Evolutionary conservation across 129 eudicot genomes (phyloP).

Genomic region (Pulicaria dysenterica): DNA sequence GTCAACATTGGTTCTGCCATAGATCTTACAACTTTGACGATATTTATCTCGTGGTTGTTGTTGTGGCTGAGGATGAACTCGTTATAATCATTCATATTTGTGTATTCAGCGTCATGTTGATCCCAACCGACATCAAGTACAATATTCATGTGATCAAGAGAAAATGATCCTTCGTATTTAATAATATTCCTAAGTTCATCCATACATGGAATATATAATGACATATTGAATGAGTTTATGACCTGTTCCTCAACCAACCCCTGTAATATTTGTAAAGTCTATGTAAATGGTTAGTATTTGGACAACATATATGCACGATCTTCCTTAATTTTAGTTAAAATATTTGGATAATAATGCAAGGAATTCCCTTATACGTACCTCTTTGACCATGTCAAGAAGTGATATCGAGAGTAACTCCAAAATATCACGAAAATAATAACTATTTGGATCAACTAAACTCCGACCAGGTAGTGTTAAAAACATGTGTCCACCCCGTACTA

Average conservation of each 20-base stretch:
- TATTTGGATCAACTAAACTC: conserved; percentile 4
- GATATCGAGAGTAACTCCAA: neutral
- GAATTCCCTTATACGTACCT: neutral
- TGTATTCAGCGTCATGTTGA: neutral
- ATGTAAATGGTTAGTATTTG: neutral
- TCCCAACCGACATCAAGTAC: neutral
- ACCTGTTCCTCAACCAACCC: neutral
- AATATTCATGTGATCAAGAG: neutral
- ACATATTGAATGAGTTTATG: conserved; percentile 9
- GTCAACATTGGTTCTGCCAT: neutral
- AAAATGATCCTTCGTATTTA: neutral
- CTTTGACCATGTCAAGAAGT: neutral
- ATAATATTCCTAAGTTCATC: conserved; percentile 8
- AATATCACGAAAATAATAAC: neutral
- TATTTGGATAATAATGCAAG: neutral
- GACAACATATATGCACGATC: too few species aligned
- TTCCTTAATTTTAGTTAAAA: neutral
- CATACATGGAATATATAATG: neutral
- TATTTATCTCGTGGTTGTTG: neutral
- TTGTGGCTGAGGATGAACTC: too few species aligned
- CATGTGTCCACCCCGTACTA: neutral
- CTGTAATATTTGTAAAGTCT: neutral
- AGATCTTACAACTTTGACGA: neutral
- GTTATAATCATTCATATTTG: too few species aligned
- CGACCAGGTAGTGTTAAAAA: neutral